Conservation (phyloP, 257 asterid genomes). For the Linderniella brevidens region DNA sequence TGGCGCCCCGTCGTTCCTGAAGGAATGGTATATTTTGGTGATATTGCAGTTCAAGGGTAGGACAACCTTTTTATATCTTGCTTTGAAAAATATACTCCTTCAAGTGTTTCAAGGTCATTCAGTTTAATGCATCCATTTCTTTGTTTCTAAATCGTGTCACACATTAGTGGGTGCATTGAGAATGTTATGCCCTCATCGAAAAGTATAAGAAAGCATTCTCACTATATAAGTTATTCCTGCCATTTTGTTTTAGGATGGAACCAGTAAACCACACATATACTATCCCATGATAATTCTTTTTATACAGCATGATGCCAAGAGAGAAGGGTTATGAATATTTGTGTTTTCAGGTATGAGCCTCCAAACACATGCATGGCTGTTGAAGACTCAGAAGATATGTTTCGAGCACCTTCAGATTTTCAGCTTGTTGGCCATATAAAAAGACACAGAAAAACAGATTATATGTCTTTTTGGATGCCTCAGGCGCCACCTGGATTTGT, state of each 20-base stretch:
- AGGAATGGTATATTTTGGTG: slow-evolving; percentile 88
- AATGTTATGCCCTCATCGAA: too few relatives aligned
- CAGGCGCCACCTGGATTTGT: slow-evolving; percentile 97
- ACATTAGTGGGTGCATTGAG: too few relatives aligned
- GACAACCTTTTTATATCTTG: slow-evolving; percentile 1
- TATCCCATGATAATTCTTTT: too few relatives aligned
- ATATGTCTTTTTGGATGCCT: slow-evolving; percentile 83
- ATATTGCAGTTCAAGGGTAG: slow-evolving; percentile 83
- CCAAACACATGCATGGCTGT: slow-evolving; percentile 74
- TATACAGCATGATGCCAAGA: too few relatives aligned
- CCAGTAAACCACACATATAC: too few relatives aligned
- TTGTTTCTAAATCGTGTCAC: too few relatives aligned
- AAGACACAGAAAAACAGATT: slow-evolving; percentile 52
- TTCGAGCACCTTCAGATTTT: slow-evolving; percentile 62
- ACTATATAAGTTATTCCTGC: too few relatives aligned
- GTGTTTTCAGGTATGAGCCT: slow-evolving; percentile 58
- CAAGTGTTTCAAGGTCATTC: too few relatives aligned
- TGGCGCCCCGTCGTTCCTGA: slow-evolving; percentile 92
- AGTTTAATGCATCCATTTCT: too few relatives aligned
- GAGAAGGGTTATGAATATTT: neutral
- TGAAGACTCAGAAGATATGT: slow-evolving; percentile 61
- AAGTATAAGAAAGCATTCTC: too few relatives aligned
- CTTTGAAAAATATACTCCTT: too few relatives aligned
- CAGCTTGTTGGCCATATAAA: slow-evolving; percentile 59
- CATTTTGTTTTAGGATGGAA: too few relatives aligned